Evolutionary conservation across 306 rosid genomes (phyloP).

Genomic region (Lablab purpureus): DNA sequence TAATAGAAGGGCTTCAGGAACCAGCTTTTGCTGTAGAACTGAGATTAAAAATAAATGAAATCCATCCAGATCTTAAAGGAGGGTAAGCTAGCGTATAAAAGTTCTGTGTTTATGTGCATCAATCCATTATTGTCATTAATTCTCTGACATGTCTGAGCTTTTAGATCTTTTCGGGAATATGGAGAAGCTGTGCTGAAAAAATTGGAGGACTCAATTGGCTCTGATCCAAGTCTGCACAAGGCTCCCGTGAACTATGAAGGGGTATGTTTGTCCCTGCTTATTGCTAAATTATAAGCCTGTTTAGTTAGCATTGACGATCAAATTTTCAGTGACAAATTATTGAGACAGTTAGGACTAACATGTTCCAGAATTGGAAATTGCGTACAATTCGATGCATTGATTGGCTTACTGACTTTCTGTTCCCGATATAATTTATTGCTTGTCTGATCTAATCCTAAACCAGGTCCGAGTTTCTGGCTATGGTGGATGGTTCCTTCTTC

Average conservation of each 20-base stretch:
- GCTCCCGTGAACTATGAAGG: conserved; percentile 93
- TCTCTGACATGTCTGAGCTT: conserved; percentile 50
- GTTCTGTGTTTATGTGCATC: conserved; percentile 33
- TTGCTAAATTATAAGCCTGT: conserved; percentile 27
- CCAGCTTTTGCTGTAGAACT: conserved; percentile 78
- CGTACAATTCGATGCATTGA: conserved; percentile 10
- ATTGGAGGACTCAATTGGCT: conserved; percentile 65
- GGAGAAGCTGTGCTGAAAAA: conserved; percentile 90
- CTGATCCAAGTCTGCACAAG: conserved; percentile 70
- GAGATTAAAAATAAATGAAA: conserved; percentile 87
- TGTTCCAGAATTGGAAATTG: conserved; percentile 25
- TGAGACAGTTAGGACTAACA: neutral
- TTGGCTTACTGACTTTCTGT: conserved; percentile 24
- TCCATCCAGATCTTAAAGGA: conserved; percentile 86
- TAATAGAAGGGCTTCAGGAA: conserved; percentile 82
- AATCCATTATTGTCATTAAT: conserved; percentile 36
- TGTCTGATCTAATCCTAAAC: conserved; percentile 48
- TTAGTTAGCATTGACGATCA: conserved; percentile 8
- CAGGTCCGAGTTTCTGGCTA: conserved; percentile 90
- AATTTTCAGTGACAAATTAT: conserved; percentile 7
- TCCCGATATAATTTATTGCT: conserved; percentile 25
- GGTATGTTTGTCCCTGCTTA: conserved; percentile 54
- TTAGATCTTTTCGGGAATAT: conserved; percentile 88
- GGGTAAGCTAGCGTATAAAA: conserved; percentile 60
- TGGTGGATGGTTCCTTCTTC: conserved; percentile 95